These are phyloP conservation scores for Dioscorea zingiberensis DNA, from an alignment of 106 monocot genomes.

Conservation along the genomic window DNA sequence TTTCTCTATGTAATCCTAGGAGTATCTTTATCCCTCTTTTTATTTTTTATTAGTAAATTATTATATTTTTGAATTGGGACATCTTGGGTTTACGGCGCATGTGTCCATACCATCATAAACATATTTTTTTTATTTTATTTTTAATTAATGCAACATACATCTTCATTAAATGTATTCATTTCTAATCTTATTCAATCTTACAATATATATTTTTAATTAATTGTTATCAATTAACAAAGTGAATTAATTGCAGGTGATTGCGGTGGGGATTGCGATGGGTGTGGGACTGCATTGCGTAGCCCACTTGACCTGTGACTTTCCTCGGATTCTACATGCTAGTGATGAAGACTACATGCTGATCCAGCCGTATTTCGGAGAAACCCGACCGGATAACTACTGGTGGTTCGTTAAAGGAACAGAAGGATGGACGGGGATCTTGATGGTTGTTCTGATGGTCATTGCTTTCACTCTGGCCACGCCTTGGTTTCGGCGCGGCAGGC, in stretches of 20 bases:
- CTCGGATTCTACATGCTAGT: slow-evolving; percentile 63
- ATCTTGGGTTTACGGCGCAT: too few relatives aligned
- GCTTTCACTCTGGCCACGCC: slow-evolving; percentile 76
- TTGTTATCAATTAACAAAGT: too few relatives aligned
- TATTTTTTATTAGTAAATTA: too few relatives aligned
- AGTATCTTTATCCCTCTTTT: too few relatives aligned
- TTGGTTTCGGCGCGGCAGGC: slow-evolving; percentile 59
- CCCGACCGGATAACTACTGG: slow-evolving; percentile 79
- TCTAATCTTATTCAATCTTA: too few relatives aligned
- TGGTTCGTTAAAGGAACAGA: slow-evolving; percentile 95
- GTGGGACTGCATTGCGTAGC: slow-evolving; percentile 61
- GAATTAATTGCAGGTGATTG: slow-evolving; percentile 39
- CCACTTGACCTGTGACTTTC: slow-evolving; percentile 92
- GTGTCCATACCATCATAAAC: too few relatives aligned
- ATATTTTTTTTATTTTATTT: too few relatives aligned
- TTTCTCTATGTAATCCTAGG: too few relatives aligned
- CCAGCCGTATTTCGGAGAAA: slow-evolving; percentile 59
- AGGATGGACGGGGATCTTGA: slow-evolving; percentile 90
- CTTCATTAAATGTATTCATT: too few relatives aligned
- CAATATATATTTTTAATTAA: too few relatives aligned
- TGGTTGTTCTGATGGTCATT: slow-evolving; percentile 78
- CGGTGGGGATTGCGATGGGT: slow-evolving; percentile 46
- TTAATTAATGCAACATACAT: too few relatives aligned
- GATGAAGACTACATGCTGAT: slow-evolving; percentile 63
- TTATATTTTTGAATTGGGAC: too few relatives aligned